A percentile compares a stretch with the other conserved stretches of the same genome.
These are phyloP conservation scores for Durio zibethinus DNA, from an alignment of 345 rosid genomes.

Conservation along the genomic window DNA sequence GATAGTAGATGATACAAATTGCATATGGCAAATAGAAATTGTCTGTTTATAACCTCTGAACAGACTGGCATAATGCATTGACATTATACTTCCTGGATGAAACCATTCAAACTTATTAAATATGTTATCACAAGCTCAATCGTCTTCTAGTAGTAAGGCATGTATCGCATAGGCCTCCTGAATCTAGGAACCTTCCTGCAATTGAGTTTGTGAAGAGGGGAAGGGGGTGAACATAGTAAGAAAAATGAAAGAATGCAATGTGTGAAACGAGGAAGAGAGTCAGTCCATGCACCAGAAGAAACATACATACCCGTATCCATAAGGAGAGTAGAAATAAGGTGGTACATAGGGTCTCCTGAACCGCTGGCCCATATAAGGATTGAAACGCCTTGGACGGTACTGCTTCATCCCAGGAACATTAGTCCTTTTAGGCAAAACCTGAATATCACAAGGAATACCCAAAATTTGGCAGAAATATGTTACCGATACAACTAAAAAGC, in stretches of 20 bases:
- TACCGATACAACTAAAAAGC: background rate
- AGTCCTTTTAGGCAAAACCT: constrained; percentile 87
- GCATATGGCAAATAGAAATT: background rate
- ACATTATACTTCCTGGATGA: background rate
- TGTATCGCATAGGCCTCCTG: constrained; percentile 84
- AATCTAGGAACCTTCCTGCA: constrained; percentile 90
- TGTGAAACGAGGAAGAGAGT: background rate
- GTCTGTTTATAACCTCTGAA: background rate
- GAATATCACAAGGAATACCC: background rate
- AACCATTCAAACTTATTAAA: background rate
- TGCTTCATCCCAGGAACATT: constrained; percentile 97
- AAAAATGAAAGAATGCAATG: background rate
- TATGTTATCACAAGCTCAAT: background rate
- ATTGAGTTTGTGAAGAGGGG: background rate
- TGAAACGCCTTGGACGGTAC: constrained; percentile 66
- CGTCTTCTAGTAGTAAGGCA: constrained; percentile 81
- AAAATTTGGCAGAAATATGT: background rate
- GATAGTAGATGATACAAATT: background rate
- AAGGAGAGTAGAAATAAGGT: constrained; percentile 80
- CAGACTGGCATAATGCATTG: background rate
- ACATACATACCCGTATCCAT: constrained; percentile 84
- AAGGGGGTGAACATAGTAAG: background rate
- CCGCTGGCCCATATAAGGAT: constrained; percentile 66
- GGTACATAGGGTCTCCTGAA: constrained; percentile 69
- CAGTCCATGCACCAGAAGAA: background rate